Evolutionary conservation across 805 yeast species (phyloP).

Genomic region (Yamadazyma nakazawae): DNA sequence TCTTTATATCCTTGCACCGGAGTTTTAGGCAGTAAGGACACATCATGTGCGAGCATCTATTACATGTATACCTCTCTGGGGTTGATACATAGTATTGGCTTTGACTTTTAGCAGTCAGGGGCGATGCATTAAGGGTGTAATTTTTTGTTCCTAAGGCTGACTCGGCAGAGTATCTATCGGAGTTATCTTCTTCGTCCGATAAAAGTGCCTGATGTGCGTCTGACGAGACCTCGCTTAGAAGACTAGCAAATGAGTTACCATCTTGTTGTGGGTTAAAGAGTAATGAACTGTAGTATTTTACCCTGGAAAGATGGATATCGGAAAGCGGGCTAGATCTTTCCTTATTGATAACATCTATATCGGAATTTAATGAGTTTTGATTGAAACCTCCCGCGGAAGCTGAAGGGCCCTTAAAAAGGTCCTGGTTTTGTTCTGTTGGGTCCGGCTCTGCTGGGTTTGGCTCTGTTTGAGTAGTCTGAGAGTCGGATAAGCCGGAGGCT

Average conservation of each 20-base stretch:
- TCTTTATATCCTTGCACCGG: slow-evolving; percentile 24
- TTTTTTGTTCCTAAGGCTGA: neutral
- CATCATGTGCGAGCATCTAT: slow-evolving; percentile 41
- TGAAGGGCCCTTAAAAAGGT: neutral
- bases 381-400: neutral
- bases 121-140: neutral
- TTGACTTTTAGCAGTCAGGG: neutral
- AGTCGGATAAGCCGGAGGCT: neutral
- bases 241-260: slow-evolving; percentile 1
- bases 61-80: slow-evolving; percentile 36
- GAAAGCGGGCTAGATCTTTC: neutral
- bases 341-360: too few species aligned
- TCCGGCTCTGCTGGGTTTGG: neutral
- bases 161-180: neutral
- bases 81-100: slow-evolving; percentile 21
- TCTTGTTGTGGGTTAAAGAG: slow-evolving; percentile 14
- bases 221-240: slow-evolving; percentile 4
- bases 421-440: too few species aligned
- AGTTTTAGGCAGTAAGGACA: slow-evolving; percentile 40
- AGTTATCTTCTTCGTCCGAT: slow-evolving; percentile 1
- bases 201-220: neutral
- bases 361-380: neutral
- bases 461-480: neutral
- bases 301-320: slow-evolving; percentile 11
- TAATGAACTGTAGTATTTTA: slow-evolving; percentile 26